Percentiles rank a stretch among this genome's conserved stretches.
phyloP scores from a whole-genome alignment of 305 asterid species.

The Fraxinus floribunda region DNA sequence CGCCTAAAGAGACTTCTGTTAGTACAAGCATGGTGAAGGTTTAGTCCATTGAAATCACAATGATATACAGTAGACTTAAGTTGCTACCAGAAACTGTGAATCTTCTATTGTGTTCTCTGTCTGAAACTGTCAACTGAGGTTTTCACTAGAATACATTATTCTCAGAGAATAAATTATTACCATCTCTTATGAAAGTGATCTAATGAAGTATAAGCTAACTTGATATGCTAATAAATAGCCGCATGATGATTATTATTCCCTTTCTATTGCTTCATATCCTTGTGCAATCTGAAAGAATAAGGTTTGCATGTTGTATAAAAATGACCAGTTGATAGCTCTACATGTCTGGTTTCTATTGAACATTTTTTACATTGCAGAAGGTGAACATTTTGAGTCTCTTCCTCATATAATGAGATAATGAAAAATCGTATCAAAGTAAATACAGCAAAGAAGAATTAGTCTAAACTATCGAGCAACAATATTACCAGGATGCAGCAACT shows the following conservation, averaged over 20 bases:
- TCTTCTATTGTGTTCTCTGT: slow-evolving; percentile 9
- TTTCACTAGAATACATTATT: slow-evolving; percentile 2
- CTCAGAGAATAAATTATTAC: not conserved
- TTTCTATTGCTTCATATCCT: slow-evolving; percentile 11
- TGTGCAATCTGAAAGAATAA: slow-evolving; percentile 2
- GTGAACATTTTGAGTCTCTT: not conserved
- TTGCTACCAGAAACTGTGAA: slow-evolving; percentile 20
- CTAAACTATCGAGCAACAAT: slow-evolving; percentile 26
- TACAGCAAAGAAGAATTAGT: slow-evolving; percentile 14
- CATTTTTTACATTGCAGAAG: not conserved
- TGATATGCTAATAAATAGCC: slow-evolving; percentile 12
- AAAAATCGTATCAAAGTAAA: slow-evolving; percentile 22
- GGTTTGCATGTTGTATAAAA: not conserved
- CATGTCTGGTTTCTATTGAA: slow-evolving; percentile 1
- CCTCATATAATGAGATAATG: slow-evolving; percentile 14
- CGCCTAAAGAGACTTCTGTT: slow-evolving; percentile 15
- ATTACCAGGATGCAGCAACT: slow-evolving; percentile 94
- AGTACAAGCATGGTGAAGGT: slow-evolving; percentile 20
- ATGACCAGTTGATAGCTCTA: not conserved
- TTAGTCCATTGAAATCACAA: slow-evolving; percentile 14
- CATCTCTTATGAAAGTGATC: not conserved
- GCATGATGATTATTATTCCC: slow-evolving; percentile 10
- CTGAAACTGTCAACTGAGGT: slow-evolving; percentile 14
- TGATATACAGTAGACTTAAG: slow-evolving; percentile 12
- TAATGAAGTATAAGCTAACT: slow-evolving; percentile 13